Evolutionary conservation across 768 basidiomycete species (phyloP).

Genomic region (Phanerochaete sordida): DNA sequence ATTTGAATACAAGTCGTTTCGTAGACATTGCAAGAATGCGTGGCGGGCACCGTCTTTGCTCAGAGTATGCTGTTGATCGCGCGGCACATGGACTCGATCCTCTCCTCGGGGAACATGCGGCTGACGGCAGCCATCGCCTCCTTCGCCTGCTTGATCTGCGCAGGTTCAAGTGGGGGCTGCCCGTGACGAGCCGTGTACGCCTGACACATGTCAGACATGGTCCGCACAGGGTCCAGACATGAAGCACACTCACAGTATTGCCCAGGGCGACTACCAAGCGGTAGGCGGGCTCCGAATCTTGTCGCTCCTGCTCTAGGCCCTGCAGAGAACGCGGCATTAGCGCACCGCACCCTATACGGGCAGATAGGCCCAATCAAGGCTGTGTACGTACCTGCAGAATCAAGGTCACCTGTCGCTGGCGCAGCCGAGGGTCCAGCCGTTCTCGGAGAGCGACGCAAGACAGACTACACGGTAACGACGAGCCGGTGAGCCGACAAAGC

Average conservation of each 20-base stretch:
- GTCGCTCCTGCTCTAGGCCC: constrained; percentile 44
- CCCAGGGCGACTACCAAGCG: constrained; percentile 71
- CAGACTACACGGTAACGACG: constrained; percentile 38
- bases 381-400: constrained; percentile 41
- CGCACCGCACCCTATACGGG: neutral
- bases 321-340: constrained; percentile 18
- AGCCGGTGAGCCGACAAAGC: neutral
- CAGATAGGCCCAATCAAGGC: neutral
- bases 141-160: constrained; percentile 39
- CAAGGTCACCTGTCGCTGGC: constrained; percentile 41
- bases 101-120: constrained; percentile 53
- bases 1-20: neutral
- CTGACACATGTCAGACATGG: constrained; percentile 29
- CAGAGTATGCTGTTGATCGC: constrained; percentile 48
- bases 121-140: constrained; percentile 38
- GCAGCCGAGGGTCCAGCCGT: constrained; percentile 36
- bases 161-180: constrained; percentile 31
- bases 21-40: neutral
- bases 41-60: neutral
- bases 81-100: constrained; percentile 45
- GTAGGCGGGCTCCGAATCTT: constrained; percentile 68
- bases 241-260: constrained; percentile 47
- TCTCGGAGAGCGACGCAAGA: constrained; percentile 55
- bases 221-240: neutral
- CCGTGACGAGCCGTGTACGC: constrained; percentile 43